A percentile compares a stretch with the other conserved stretches of the same genome.
These are phyloP conservation scores for Boeremia exigua DNA, from an alignment of 2,329 filamentous ascomycete genomes.

Conservation along the genomic window DNA sequence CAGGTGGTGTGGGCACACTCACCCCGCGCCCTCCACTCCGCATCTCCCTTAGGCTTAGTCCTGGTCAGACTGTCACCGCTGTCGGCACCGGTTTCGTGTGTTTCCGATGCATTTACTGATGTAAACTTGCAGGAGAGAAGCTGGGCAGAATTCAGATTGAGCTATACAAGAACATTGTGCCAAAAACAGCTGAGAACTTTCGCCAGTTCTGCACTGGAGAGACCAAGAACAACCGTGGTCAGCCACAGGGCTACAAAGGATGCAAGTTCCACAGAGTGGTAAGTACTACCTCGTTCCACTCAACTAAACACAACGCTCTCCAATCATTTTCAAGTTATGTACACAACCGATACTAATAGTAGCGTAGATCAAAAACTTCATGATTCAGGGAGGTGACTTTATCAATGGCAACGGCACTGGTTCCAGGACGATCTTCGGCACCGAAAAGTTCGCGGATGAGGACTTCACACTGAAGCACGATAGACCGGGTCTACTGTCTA, in stretches of 20 bases:
- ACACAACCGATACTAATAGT: constrained; percentile 12
- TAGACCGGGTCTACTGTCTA: constrained; percentile 79
- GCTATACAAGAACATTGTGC: constrained; percentile 83
- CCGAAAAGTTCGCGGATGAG: constrained; percentile 85
- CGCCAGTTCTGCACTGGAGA: constrained; percentile 97
- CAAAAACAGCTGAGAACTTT: constrained; percentile 94
- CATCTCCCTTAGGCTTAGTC: constrained; percentile 16
- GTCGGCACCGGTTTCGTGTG: constrained; percentile 5
- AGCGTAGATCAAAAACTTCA: constrained; percentile 86
- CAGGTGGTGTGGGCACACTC: constrained; percentile 15
- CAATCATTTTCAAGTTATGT: background rate
- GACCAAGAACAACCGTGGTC: constrained; percentile 75
- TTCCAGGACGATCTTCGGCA: constrained; percentile 85
- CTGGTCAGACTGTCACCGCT: constrained; percentile 5
- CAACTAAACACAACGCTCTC: no score
- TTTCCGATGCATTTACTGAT: constrained; percentile 26
- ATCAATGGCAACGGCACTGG: constrained; percentile 92
- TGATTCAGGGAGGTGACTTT: constrained; percentile 98
- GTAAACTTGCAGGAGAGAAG: constrained; percentile 40
- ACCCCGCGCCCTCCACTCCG: constrained; percentile 16
- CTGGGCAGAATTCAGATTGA: constrained; percentile 55
- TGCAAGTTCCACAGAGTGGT: constrained; percentile 94
- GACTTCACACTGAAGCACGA: constrained; percentile 85
- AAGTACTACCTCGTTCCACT: constrained; percentile 45
- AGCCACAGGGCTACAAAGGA: constrained; percentile 91